Conservation (phyloP, 225 moss, liverwort and hornwort species). For the Physcomitrellopsis africana region DNA sequence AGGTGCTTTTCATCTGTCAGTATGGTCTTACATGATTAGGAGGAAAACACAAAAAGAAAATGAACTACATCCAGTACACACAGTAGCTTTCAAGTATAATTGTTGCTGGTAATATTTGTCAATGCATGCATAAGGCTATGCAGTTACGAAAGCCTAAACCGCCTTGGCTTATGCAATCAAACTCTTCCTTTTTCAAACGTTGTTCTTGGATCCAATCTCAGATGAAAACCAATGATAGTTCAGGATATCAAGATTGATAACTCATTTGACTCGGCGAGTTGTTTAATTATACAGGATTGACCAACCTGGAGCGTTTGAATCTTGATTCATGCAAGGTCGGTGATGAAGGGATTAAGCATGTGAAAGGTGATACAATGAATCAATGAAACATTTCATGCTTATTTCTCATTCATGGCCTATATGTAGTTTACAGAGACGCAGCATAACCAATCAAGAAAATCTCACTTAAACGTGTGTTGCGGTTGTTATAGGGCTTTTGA, state of each 20-base stretch:
- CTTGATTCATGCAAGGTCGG: slow-evolving; percentile 88
- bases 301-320: slow-evolving; percentile 75
- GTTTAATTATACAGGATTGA: slow-evolving; percentile 55
- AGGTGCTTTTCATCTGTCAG: not conserved
- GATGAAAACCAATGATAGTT: not conserved
- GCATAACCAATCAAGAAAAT: not conserved
- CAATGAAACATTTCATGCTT: not conserved
- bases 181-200: not conserved
- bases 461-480: slow-evolving; percentile 7
- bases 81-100: not conserved
- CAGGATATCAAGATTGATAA: not conserved
- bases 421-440: not conserved
- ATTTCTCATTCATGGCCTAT: not conserved
- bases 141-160: too few relatives aligned
- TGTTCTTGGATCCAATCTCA: not conserved
- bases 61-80: not conserved
- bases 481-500: slow-evolving; percentile 59
- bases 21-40: not conserved
- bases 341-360: slow-evolving; percentile 68
- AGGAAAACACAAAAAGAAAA: not conserved
- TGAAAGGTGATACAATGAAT: slow-evolving; percentile 50
- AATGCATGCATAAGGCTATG: not conserved
- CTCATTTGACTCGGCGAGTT: not conserved
- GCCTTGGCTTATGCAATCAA: not conserved
- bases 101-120: not conserved